Evolutionary conservation across 192 early-diverging fungal species (phyloP).

Genomic region (Physocladia obscura): DNA sequence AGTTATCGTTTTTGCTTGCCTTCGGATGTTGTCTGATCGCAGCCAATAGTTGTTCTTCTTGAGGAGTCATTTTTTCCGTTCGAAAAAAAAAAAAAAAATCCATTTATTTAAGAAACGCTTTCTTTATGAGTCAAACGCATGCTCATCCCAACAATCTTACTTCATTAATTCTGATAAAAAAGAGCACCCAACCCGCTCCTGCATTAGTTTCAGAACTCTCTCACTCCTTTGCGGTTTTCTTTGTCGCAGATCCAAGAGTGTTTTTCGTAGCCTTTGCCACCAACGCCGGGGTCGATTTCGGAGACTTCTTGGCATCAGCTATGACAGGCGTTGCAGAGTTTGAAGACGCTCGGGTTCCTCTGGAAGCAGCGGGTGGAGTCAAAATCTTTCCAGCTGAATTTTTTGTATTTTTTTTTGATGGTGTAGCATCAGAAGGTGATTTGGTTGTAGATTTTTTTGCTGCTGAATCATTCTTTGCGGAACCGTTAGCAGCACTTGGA

Average conservation of each 20-base stretch:
- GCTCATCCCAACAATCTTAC: no score
- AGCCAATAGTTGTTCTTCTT: not conserved
- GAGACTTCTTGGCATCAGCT: not conserved
- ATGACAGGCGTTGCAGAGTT: not conserved
- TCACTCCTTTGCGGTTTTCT: slow-evolving; percentile 1
- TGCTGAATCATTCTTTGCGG: not conserved
- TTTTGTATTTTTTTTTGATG: not conserved
- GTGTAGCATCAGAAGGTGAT: not conserved
- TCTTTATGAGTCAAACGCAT: not conserved
- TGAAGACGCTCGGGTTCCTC: not conserved
- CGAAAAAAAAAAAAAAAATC: no score
- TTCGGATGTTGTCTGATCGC: slow-evolving; percentile 17
- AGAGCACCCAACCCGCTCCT: no score
- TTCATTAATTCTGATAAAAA: no score
- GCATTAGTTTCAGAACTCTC: no score
- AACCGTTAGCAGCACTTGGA: no score
- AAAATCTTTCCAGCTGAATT: not conserved
- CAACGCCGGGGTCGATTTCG: not conserved
- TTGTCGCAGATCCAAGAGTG: not conserved
- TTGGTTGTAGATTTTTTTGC: not conserved
- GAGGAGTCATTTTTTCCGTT: not conserved
- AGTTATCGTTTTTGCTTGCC: not conserved
- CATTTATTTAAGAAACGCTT: not conserved
- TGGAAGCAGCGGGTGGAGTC: not conserved
- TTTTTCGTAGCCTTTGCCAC: not conserved